Percentiles rank a stretch among this genome's conserved stretches.
These are phyloP conservation scores for Biscutella laevigata DNA, from an alignment of 441 rosid genomes.

Conservation along the genomic window DNA sequence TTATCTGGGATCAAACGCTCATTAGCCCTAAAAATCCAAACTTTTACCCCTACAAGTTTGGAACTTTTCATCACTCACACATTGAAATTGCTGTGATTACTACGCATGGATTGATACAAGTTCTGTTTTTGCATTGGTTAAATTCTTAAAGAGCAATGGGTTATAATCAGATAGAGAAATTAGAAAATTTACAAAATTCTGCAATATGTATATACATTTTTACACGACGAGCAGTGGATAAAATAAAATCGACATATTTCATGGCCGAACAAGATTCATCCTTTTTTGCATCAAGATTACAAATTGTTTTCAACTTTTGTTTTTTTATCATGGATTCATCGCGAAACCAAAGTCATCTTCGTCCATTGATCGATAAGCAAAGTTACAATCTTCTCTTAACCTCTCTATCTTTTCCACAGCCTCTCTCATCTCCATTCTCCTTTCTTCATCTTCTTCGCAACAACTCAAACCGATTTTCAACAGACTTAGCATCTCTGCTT, in stretches of 20 bases:
- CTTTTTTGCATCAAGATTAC: constrained; percentile 9
- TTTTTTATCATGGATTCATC: constrained; percentile 22
- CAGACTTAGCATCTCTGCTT: constrained; percentile 57
- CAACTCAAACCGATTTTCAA: constrained; percentile 83
- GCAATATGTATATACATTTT: constrained; percentile 3
- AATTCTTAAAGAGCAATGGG: background rate
- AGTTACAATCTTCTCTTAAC: constrained; percentile 39
- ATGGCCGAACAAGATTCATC: no score
- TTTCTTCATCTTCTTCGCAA: constrained; percentile 59
- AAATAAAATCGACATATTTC: no score
- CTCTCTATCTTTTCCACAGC: constrained; percentile 47
- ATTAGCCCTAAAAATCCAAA: no score
- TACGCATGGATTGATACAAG: background rate
- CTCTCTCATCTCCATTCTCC: constrained; percentile 46
- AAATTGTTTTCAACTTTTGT: background rate
- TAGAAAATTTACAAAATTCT: background rate
- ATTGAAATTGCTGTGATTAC: background rate
- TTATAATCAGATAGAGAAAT: background rate
- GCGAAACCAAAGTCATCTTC: constrained; percentile 27
- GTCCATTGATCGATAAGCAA: constrained; percentile 27
- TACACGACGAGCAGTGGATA: constrained; percentile 8
- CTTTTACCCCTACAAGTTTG: background rate
- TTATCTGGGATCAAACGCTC: no score
- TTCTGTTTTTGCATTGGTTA: background rate
- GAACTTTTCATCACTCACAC: background rate